Evolutionary conservation across 192 early-diverging fungal genomes (phyloP), one percentile per base, ranked within the genome.

Genomic region (Piromyces finnis): DNA sequence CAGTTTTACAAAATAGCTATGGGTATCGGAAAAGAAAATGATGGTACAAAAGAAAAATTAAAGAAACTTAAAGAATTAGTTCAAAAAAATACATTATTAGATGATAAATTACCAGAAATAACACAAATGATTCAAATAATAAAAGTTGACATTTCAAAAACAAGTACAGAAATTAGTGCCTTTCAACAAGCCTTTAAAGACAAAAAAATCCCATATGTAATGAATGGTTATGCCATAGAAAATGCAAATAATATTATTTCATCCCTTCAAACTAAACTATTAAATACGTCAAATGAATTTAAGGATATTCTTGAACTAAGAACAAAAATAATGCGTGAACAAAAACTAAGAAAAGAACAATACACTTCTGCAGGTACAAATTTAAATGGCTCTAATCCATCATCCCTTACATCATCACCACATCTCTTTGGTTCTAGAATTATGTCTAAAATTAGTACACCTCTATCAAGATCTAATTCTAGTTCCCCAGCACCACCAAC

Each of bases 281-380:
- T 96, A 5, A 91, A 86, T 80, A 97, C 97, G 15, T 94, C 93
- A 12, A 92, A 91, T 77, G 90, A 89, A 29, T 99, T 99, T 83
- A 98, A 97, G 83, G 92, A 95, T 81, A 94, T 98, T 15, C 86
- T 99, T 18, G 96, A 99, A 84, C 89, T 98, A 39, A 89, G 98
- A 28, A 98, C 95, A 13, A 85, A 95, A 86, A 98, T 98, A 85
- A 92, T 99, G 89, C 96, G 95, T 87, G 95, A 94, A 59, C 91
- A 95, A 79, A 96, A 96, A 78, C 87, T 84, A 32, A 87, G 97
- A 78, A 87, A 93, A 77, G 97, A 99, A 77, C 95, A 99, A 86
- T 98, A 98, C 83, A 84, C 51, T n/a, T 68, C 51, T 22, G n/a
- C 3, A n/a, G 84, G 78, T 82, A 81, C 12, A 28, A 59, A 22